These are phyloP conservation scores for Microcyclospora pomicola DNA, from an alignment of 2,329 filamentous ascomycete species.

Conservation along the genomic window DNA sequence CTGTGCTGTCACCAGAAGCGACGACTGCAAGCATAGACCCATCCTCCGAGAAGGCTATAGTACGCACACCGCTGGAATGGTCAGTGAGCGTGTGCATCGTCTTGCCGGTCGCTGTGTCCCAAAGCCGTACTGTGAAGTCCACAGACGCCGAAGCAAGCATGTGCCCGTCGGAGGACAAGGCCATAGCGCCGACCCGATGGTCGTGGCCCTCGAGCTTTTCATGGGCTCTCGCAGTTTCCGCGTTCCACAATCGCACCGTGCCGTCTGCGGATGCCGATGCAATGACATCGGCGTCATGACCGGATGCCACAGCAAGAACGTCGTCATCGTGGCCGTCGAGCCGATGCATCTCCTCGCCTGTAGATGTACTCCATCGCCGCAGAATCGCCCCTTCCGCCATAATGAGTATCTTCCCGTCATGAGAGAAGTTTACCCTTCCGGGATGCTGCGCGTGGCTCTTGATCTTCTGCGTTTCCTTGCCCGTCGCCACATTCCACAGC, in stretches of 20 bases:
- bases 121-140: constrained; percentile 4
- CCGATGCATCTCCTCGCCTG: constrained; percentile 8
- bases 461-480: constrained; percentile 1
- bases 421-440: constrained; percentile 1
- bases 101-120: constrained; percentile 1
- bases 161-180: background rate
- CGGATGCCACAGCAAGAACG: constrained; percentile 9
- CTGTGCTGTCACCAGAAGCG: background rate
- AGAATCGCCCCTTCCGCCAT: constrained; percentile 3
- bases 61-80: constrained; percentile 2
- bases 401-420: constrained; percentile 1
- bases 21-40: constrained; percentile 4
- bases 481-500: constrained; percentile 4
- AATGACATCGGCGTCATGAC: constrained; percentile 4
- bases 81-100: background rate
- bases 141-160: constrained; percentile 6
- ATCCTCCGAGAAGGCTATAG: constrained; percentile 10
- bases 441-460: background rate
- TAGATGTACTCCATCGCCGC: constrained; percentile 7
- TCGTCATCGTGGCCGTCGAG: constrained; percentile 10
- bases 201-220: background rate
- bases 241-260: background rate
- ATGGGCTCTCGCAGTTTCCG: background rate
- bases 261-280: background rate
- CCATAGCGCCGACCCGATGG: background rate